Evolutionary conservation across 1,139 yeast species (phyloP).

Genomic region (Blastobotrys petasosporus): DNA sequence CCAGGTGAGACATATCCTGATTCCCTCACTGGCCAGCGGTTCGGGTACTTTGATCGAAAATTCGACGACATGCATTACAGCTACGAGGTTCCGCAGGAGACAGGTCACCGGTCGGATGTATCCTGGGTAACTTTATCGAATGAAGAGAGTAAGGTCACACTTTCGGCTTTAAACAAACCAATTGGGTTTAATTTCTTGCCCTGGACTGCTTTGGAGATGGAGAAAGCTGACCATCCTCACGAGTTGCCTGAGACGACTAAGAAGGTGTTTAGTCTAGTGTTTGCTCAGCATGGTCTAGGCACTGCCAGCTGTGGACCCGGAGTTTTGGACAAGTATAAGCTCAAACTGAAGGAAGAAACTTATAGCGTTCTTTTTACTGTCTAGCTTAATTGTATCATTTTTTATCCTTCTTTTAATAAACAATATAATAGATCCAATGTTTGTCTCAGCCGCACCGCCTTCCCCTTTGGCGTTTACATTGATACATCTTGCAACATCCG

Average conservation of each 20-base stretch:
- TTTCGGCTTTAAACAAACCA: not conserved
- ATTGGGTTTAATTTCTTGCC: conserved; percentile 24
- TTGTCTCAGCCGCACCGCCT: too few relatives aligned
- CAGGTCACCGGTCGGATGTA: conserved; percentile 35
- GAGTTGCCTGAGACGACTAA: conserved; percentile 22
- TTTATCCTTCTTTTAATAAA: too few relatives aligned
- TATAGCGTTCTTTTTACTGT: not conserved
- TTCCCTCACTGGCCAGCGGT: conserved; percentile 29
- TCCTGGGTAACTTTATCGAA: conserved; percentile 26
- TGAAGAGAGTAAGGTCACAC: not conserved
- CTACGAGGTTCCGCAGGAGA: conserved; percentile 38
- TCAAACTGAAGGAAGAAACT: conserved; percentile 14
- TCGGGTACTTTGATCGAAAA: conserved; percentile 25
- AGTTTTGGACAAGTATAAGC: conserved; percentile 25
- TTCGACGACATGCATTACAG: conserved; percentile 23
- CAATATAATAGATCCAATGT: too few relatives aligned
- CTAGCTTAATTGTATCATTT: not conserved
- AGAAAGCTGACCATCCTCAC: conserved; percentile 33
- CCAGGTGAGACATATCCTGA: conserved; percentile 37
- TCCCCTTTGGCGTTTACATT: too few relatives aligned
- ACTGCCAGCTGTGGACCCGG: conserved; percentile 37
- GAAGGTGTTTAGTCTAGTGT: conserved; percentile 31
- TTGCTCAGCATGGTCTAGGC: conserved; percentile 36
- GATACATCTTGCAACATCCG: too few relatives aligned
- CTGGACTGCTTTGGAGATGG: conserved; percentile 24